Evolutionary conservation across 768 basidiomycete genomes (phyloP), one percentile per base, ranked within the genome.

Genomic region (Wakefieldia striispora): DNA sequence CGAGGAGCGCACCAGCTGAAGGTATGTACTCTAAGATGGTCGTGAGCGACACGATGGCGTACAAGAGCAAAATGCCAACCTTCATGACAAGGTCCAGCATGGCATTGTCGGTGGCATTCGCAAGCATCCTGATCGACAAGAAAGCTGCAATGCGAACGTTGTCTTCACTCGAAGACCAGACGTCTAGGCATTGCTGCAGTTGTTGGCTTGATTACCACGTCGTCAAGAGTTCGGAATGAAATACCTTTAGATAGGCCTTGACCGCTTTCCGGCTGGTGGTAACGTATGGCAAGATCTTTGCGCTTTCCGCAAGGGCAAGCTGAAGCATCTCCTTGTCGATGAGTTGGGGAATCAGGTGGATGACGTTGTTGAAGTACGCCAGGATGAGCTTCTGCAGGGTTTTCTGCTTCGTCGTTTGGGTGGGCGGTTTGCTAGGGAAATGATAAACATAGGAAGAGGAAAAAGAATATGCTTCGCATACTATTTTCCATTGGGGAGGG

Each of bases 221-320:
- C n/a, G n/a, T 16, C 1, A 0, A 43, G 21, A 13, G 49, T 11
- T 13, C 38, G n/a, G 17, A n/a, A 14, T 2, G 36, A 54, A 64
- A n/a, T 52, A 88, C 92, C 75, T 97, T 97, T 41, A 97, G 74
- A 68, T 95, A 97, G 12, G 79, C 71, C 65, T 92, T 90, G 29
- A 97, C 77, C 23, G 88, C 79, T 67, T 91, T 97, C 34, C 92
- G 80, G 57, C 85, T 93, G 52, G 81, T 82, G 45, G 86, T 78
- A 23, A 97, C 76, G 67, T 95, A 97, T 0, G 97, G 95, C 6
- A 97, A 70, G 23, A 98, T 75, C 68, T 94, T 97, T 1, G 88
- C 82, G 50, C 86, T 92, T 69, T 97, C 95, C 2, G 77, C 74
- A 47, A 97, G 72, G 1, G 91, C 88, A 13, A 91, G 75, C 7